phyloP scores from a whole-genome alignment of 495 filamentous ascomycete species.

The Neohortaea acidophila region DNA sequence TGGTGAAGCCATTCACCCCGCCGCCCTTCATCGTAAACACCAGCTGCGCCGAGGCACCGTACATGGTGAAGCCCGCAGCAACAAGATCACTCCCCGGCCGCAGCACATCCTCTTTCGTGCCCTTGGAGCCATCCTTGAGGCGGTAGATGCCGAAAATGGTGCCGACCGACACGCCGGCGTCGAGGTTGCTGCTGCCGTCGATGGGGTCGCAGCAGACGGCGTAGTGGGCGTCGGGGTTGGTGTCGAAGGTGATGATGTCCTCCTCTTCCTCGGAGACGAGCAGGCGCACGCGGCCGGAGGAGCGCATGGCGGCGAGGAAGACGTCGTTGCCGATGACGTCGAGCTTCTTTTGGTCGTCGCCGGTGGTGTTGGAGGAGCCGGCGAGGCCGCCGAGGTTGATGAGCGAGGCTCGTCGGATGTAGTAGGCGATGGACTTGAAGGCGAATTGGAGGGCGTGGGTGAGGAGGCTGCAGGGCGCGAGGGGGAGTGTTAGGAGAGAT shows the following conservation, averaged over 20 bases:
- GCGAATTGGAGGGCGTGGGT: constrained; percentile 98
- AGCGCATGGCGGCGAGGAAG: constrained; percentile 86
- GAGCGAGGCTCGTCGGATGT: constrained; percentile 92
- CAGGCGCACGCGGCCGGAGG: constrained; percentile 73
- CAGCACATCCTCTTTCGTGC: constrained; percentile 68
- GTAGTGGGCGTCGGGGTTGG: constrained; percentile 68
- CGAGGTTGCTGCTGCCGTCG: constrained; percentile 92
- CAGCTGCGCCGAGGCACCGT: constrained; percentile 88
- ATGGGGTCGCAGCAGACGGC: constrained; percentile 96
- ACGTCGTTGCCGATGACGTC: constrained; percentile 98
- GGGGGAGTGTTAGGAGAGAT: too few species aligned
- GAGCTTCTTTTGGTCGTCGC: constrained; percentile 98
- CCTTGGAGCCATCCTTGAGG: constrained; percentile 54
- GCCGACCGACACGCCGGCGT: constrained; percentile 93
- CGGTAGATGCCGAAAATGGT: constrained; percentile 96
- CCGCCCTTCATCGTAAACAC: constrained; percentile 95
- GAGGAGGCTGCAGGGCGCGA: constrained; percentile 55
- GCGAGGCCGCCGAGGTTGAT: constrained; percentile 82
- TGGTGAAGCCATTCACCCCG: constrained; percentile 87
- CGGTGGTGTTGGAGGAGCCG: constrained; percentile 85
- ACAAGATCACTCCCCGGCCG: constrained; percentile 80
- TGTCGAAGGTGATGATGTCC: constrained; percentile 70
- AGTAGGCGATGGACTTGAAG: constrained; percentile 99
- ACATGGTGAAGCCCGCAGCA: constrained; percentile 97
- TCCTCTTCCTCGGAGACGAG: constrained; percentile 97